Conservation (phyloP, 495 filamentous ascomycete species). For the Lophiostoma macrostomum region DNA sequence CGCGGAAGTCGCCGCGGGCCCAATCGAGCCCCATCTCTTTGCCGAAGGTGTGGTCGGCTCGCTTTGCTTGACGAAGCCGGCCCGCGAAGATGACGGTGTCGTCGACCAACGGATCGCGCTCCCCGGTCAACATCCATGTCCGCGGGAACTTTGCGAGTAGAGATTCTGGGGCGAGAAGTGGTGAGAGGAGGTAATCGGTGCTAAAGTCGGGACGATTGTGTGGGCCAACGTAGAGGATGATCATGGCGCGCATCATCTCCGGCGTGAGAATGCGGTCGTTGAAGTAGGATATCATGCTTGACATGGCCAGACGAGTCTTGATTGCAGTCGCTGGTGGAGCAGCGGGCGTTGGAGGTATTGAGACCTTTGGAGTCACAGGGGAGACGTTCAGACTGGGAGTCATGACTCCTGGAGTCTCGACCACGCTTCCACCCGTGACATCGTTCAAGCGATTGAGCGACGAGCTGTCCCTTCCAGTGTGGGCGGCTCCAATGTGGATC, state of each 20-base stretch:
- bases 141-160: slow-evolving; percentile 83
- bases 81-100: slow-evolving; percentile 96
- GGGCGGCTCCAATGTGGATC: slow-evolving; percentile 34
- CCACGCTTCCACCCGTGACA: slow-evolving; percentile 41
- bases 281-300: slow-evolving; percentile 96
- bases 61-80: slow-evolving; percentile 75
- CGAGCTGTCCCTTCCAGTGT: slow-evolving; percentile 24
- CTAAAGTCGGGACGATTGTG: slow-evolving; percentile 88
- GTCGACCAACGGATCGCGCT: slow-evolving; percentile 92
- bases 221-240: slow-evolving; percentile 94
- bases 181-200: slow-evolving; percentile 85
- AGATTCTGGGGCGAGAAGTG: slow-evolving; percentile 80
- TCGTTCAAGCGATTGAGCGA: background rate
- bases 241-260: slow-evolving; percentile 99
- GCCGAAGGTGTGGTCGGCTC: slow-evolving; percentile 59
- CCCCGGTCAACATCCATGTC: slow-evolving; percentile 88
- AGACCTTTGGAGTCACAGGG: slow-evolving; percentile 23
- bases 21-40: slow-evolving; percentile 57
- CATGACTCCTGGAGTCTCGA: slow-evolving; percentile 30
- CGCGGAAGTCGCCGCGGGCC: slow-evolving; percentile 55
- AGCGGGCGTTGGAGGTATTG: slow-evolving; percentile 33
- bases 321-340: slow-evolving; percentile 57
- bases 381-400: background rate
- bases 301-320: slow-evolving; percentile 82
- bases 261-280: slow-evolving; percentile 92